These are phyloP conservation scores for Astrothelium subdiscretum DNA, from an alignment of 495 filamentous ascomycete species.

Conservation along the genomic window DNA sequence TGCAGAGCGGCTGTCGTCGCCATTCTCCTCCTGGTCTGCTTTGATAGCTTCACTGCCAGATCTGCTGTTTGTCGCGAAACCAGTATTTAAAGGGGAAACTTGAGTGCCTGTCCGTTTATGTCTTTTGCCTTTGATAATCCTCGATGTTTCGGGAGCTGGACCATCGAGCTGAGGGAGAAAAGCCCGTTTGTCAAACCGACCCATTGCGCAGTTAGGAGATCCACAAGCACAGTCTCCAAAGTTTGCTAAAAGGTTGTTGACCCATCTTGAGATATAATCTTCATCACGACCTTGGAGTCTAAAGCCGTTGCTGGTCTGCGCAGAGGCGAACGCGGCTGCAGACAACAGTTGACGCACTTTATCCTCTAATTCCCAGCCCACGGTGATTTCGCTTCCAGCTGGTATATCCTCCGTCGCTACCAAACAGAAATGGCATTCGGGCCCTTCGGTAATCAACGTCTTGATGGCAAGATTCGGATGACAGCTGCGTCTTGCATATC, in stretches of 20 bases:
- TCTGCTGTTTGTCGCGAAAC: constrained; percentile 61
- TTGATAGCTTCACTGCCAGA: constrained; percentile 57
- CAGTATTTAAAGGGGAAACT: constrained; percentile 57
- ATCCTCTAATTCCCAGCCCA: constrained; percentile 53
- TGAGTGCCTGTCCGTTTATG: constrained; percentile 47
- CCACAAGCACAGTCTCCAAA: constrained; percentile 83
- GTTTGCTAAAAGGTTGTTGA: constrained; percentile 67
- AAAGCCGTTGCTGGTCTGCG: neutral
- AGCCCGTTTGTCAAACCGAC: constrained; percentile 46
- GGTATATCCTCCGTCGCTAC: constrained; percentile 63
- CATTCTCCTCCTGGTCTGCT: constrained; percentile 37
- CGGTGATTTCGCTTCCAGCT: constrained; percentile 49
- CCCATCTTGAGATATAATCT: constrained; percentile 46
- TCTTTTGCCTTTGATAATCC: constrained; percentile 29
- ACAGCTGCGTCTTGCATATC: constrained; percentile 82
- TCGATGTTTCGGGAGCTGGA: neutral
- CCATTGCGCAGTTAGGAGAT: constrained; percentile 52
- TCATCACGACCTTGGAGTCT: constrained; percentile 27
- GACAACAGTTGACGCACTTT: constrained; percentile 14
- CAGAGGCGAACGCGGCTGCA: neutral
- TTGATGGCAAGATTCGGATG: constrained; percentile 71
- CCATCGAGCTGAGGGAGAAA: neutral
- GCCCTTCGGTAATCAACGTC: constrained; percentile 61
- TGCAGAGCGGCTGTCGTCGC: constrained; percentile 51
- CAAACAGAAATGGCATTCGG: constrained; percentile 81